Base-by-base conservation (phyloP, 2,329 filamentous ascomycete genomes). In the Talaromyces verruculosus region DNA sequence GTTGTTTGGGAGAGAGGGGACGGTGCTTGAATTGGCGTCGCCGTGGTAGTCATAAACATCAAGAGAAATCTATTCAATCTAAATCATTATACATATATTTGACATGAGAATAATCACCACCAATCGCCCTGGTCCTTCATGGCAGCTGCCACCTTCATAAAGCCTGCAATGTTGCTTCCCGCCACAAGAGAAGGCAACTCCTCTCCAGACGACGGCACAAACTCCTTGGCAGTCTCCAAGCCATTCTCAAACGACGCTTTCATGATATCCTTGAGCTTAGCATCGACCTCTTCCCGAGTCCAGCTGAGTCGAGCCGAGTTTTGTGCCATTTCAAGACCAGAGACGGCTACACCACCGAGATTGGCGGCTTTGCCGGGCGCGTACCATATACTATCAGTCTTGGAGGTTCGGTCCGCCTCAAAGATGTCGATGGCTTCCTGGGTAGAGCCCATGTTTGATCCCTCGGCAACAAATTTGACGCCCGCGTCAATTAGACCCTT, bases 371-470 rank as follows among this genome's bases (percentile, higher is more conserved):
- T 98, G 73, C 92, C 94, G 61, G 94, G 94, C 19, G 91, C 95
- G 81, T 98, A 98, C 95, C 95, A 99, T 80, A 97, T 88, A 67
- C 91, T 88, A 6, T 87, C 88, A 84, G 92, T 88, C 78, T 87
- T 87, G 63, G 73, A 71, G 77, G 84, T 79, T 74, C 84, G 88
- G 72, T 93, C 87, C 74, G 89, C 84, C 87, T 98, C 94, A 79
- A 98, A 98, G 71, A 92, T 84, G 75, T 97, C 91, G 75, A 99
- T 97, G 72, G 94, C 94, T 71, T 91, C 93, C 82, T 95, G 92
- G 39, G 93, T 97, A 85, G 93, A 97, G 70, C 95, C 95, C 95
- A 99, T 98, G 88, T 98, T 98, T 82, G 91, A 95, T 65, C 95
- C 95, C 84, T 99, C 95, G 66, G 95, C 95, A 71, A 98, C 89